Base-by-base conservation (phyloP, 768 basidiomycete species). In the Lactarius pseudohatsudake region DNA sequence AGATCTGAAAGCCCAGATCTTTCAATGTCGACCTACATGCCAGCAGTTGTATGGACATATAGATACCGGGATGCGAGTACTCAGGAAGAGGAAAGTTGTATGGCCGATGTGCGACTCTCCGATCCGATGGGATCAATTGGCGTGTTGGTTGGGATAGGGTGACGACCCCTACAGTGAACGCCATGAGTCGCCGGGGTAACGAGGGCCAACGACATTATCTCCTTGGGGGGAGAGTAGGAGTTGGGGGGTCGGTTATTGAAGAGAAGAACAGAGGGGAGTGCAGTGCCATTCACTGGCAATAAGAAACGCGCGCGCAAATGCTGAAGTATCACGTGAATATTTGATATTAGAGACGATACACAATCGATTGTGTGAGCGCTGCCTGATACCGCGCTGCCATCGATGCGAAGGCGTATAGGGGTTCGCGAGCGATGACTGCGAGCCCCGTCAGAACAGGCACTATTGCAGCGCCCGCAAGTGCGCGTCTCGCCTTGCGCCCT, bases 401-500 rank as follows among this genome's bases (percentile, higher is more conserved):
- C 2, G 83, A 85, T 4, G 82, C 71, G 59, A 90, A 81, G 9
- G 81, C 76, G 79, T 84, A 79, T n/a, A 82, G 69, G 3, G 87
- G 86, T 68, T 92, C 90, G 57, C 74, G 78, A 20, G 82, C 81
- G 62, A 91, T 66, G 3, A 78, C 72, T 68, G 77, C 82, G 11
- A 90, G 70, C 0, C 91, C 91, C 1, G 81, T 72, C 15, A 89
- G 71, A 4, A 87, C 81, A 11, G 88, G 86, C 6, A 86, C 45
- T 13, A 79, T 80, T 15, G 80, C 69, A 28, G 77, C 81, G 9
- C 80, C 67, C 4, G 76, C 77, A 3, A 76, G 78, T 0, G 79
- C 70, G 0, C 79, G 71, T 16, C 79, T 63, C 11, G 72, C 74
- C 7, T 73, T 65, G 57, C 74, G 76, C 43, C 71, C 73, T 58